Conservation (phyloP, 1,284 basidiomycete species). For the Pterulicium gracile region DNA sequence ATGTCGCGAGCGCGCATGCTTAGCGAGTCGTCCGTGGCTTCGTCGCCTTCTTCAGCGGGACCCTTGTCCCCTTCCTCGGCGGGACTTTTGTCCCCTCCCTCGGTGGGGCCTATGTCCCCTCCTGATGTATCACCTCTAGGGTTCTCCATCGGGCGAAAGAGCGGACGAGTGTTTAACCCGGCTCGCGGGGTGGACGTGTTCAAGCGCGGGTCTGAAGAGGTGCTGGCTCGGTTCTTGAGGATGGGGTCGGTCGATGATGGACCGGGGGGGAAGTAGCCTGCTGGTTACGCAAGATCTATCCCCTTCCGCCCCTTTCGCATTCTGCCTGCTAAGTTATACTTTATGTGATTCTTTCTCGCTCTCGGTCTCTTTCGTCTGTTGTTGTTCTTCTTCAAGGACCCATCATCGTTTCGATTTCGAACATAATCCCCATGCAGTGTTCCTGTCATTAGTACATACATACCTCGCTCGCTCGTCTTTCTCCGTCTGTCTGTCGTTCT, state of each 20-base stretch:
- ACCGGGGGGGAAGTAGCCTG: not conserved
- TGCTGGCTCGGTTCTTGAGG: constrained; percentile 66
- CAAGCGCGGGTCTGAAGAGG: constrained; percentile 75
- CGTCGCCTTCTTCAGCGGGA: no score
- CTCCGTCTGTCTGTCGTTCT: not conserved
- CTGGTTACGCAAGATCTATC: no score
- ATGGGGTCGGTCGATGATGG: constrained; percentile 54
- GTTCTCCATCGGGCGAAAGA: constrained; percentile 18
- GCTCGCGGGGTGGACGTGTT: constrained; percentile 70
- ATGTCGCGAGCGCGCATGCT: no score
- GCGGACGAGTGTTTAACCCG: constrained; percentile 65
- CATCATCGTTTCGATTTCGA: not conserved
- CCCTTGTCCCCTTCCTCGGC: no score
- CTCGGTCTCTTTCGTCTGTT: not conserved
- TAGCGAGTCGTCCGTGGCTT: no score
- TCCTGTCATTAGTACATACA: no score
- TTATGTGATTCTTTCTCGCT: not conserved
- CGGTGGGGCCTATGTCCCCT: constrained; percentile 36
- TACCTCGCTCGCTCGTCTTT: not conserved
- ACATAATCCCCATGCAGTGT: no score
- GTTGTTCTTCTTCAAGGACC: not conserved
- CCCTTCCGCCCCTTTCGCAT: not conserved
- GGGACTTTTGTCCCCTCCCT: constrained; percentile 44
- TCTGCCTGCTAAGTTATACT: not conserved
- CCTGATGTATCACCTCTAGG: constrained; percentile 18